phyloP scores from a whole-genome alignment of 345 rosid species.

The Pistacia integerrima region DNA sequence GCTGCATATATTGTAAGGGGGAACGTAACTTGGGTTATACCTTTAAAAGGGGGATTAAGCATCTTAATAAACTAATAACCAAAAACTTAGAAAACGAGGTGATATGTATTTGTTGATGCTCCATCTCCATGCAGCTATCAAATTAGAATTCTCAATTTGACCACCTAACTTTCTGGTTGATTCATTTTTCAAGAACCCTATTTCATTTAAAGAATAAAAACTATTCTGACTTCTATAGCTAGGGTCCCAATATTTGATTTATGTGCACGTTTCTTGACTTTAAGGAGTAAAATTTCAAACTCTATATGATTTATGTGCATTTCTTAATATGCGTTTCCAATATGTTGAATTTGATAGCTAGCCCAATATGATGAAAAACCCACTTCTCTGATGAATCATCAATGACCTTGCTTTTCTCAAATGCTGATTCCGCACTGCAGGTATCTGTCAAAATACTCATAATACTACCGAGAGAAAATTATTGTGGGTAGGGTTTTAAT shows the following conservation, averaged over 20 bases:
- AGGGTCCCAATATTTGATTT: background rate
- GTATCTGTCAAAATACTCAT: background rate
- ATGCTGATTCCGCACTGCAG: background rate
- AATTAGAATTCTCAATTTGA: conserved; percentile 8
- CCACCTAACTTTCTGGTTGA: background rate
- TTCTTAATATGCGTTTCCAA: background rate
- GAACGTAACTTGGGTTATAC: background rate
- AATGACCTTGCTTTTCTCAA: background rate
- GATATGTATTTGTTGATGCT: background rate
- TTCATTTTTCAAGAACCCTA: background rate
- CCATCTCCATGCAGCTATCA: background rate
- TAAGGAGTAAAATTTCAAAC: background rate
- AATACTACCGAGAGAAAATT: too few relatives aligned
- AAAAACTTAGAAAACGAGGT: background rate
- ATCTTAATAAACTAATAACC: background rate
- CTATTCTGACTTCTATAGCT: background rate
- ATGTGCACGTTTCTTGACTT: background rate
- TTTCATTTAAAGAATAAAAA: too few relatives aligned
- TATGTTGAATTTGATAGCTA: background rate
- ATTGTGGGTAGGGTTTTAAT: too few relatives aligned
- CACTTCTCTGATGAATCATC: background rate
- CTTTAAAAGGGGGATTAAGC: background rate
- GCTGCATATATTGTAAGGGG: background rate
- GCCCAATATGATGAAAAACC: background rate
- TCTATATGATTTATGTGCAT: background rate